Base-by-base conservation (phyloP, 2,329 filamentous ascomycete genomes). In the Tolypocladium nubicola region DNA sequence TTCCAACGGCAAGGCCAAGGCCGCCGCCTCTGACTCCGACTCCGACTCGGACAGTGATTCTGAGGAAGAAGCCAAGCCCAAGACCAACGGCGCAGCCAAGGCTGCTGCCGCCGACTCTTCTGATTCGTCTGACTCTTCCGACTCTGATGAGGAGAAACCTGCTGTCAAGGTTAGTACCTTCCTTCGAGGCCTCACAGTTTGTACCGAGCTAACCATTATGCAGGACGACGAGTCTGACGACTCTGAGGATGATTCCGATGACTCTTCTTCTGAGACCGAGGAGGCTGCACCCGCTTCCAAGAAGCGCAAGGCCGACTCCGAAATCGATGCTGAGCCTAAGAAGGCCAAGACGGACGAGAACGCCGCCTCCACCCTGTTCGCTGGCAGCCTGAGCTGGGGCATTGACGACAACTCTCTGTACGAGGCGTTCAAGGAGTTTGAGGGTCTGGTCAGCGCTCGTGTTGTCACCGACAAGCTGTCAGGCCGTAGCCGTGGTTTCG, bases 371-470 rank as follows among this genome's bases (percentile, higher is more conserved):
- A 96, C 91, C 67, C 85, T 97, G 56, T 97, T 96, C 73, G 85
- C 91, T 63, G 92, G 92, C 65, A 93, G 90, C 79, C 80, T 97
- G 62, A 90, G 89, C 75, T 97, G 91, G 91, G 89, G 86, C 70
- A 79, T 96, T 56, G 89, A 95, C 65, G 92, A 96, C 73, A 85
- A 91, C 62, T 84, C 83, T 76, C 85, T 97, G 62, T 80, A 82
- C 64, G 82, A 87, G 66, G 88, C 93, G 71, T 96, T 97, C 77
- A 83, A 91, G 77, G 76, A 82, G 61, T 93, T 87, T 67, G 87
- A 86, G 62, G 87, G 87, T 68, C 79, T 95, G 57, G 76, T 78
- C 63, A 82, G 84, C 66, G 87, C 86, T 62, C 87, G 90, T 66
- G 85, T 96, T 68, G 89, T 96, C 71, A 92, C 85, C 65, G 90